phyloP scores from a whole-genome alignment of 2,329 filamentous ascomycete genomes.

The Metarhizium sp. region DNA sequence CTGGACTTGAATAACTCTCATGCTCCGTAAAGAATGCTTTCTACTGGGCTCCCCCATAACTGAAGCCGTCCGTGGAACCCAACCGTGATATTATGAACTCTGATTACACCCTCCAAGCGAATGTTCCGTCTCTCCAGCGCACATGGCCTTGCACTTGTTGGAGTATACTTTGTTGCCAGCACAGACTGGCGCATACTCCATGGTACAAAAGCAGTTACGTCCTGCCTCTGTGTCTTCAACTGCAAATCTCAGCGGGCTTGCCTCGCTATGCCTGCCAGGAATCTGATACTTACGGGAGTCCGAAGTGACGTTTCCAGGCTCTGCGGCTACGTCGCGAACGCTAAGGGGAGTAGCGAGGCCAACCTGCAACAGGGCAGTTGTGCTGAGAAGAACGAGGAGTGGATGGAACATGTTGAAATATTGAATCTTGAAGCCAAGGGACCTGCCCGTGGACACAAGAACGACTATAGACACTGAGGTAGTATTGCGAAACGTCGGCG shows the following conservation, averaged over 20 bases:
- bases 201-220: not conserved
- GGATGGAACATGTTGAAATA: not conserved
- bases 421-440: too few species aligned
- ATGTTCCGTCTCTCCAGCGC: not conserved
- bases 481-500: too few species aligned
- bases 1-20: too few species aligned
- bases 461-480: too few species aligned
- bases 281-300: not conserved
- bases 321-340: not conserved
- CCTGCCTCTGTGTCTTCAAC: not conserved
- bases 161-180: not conserved
- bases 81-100: too few species aligned
- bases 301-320: too few species aligned
- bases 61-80: too few species aligned
- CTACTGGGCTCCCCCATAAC: too few species aligned
- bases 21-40: too few species aligned
- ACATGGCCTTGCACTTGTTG: not conserved
- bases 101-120: not conserved
- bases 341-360: not conserved
- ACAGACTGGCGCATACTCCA: not conserved
- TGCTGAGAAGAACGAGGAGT: not conserved
- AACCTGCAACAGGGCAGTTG: not conserved
- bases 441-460: too few species aligned
- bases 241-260: not conserved
- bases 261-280: not conserved